A percentile compares a stretch with the other conserved stretches of the same genome.
phyloP scores from a whole-genome alignment of 441 rosid species.

The Adansonia grandidieri region DNA sequence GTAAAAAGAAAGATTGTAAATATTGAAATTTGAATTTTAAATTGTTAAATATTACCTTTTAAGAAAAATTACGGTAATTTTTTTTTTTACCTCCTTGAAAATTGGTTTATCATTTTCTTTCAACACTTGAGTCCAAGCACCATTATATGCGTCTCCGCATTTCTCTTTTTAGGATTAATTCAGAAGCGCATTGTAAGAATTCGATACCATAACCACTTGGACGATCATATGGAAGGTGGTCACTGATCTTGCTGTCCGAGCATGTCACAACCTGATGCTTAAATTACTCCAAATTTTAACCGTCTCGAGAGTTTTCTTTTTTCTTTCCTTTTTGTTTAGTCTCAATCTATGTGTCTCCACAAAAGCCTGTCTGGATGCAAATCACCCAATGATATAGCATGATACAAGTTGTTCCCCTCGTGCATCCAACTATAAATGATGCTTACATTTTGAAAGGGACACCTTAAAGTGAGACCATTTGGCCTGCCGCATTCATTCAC shows the following conservation, averaged over 20 bases:
- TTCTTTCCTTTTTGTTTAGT: not conserved
- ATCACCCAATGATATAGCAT: not conserved
- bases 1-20: too few species aligned
- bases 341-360: not conserved
- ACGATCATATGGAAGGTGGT: not conserved
- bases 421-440: not conserved
- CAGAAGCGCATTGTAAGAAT: not conserved
- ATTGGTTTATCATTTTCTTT: not conserved
- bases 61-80: not conserved
- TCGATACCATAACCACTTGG: not conserved
- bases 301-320: not conserved
- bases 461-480: slow-evolving; percentile 8
- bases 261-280: not conserved
- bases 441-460: not conserved
- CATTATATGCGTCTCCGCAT: not conserved
- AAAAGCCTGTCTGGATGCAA: not conserved
- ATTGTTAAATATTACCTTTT: not conserved
- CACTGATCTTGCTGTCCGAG: not conserved
- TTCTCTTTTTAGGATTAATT: not conserved
- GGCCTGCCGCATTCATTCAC: not conserved
- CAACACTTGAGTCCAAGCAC: not conserved
- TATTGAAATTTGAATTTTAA: too few species aligned
- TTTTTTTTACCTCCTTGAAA: not conserved
- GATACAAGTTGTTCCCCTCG: slow-evolving; percentile 2
- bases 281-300: not conserved